Percentiles rank a stretch among this genome's conserved stretches.
Evolutionary conservation across 306 rosid species (phyloP).

Genomic region (Cicer yamashitae): DNA sequence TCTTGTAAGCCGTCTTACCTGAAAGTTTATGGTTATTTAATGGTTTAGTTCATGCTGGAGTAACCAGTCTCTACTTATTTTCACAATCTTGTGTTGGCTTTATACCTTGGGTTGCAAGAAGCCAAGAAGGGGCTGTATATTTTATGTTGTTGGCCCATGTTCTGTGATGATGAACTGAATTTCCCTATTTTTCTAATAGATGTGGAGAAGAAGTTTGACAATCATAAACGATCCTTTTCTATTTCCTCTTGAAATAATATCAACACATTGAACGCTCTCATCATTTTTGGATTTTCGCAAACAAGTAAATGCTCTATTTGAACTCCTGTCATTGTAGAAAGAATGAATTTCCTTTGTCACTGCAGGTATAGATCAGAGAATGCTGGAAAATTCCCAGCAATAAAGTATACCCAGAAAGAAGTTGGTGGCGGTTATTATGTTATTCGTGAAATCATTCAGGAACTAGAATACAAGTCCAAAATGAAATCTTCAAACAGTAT

Average conservation of each 20-base stretch:
- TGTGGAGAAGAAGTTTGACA: background rate
- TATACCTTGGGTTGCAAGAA: slow-evolving; percentile 21
- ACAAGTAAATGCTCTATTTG: slow-evolving; percentile 25
- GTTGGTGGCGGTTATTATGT: slow-evolving; percentile 70
- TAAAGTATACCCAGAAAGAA: slow-evolving; percentile 38
- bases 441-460: slow-evolving; percentile 60
- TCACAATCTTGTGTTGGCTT: slow-evolving; percentile 7
- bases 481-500: slow-evolving; percentile 33
- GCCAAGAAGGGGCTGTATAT: slow-evolving; percentile 5
- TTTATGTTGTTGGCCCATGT: slow-evolving; percentile 5
- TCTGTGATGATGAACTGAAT: slow-evolving; percentile 24
- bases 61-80: slow-evolving; percentile 3
- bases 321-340: slow-evolving; percentile 12
- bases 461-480: slow-evolving; percentile 55
- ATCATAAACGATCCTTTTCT: background rate
- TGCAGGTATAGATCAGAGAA: slow-evolving; percentile 66
- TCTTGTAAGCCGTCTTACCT: slow-evolving; percentile 26
- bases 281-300: slow-evolving; percentile 18
- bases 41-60: slow-evolving; percentile 25
- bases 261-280: slow-evolving; percentile 25
- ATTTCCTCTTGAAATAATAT: slow-evolving; percentile 27
- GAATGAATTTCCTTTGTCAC: slow-evolving; percentile 11
- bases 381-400: slow-evolving; percentile 64
- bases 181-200: background rate
- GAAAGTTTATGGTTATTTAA: slow-evolving; percentile 18